Evolutionary conservation across 176 grass and related monocot genomes (phyloP), one percentile per base, ranked within the genome.

Genomic region (Aegilops umbellulata): DNA sequence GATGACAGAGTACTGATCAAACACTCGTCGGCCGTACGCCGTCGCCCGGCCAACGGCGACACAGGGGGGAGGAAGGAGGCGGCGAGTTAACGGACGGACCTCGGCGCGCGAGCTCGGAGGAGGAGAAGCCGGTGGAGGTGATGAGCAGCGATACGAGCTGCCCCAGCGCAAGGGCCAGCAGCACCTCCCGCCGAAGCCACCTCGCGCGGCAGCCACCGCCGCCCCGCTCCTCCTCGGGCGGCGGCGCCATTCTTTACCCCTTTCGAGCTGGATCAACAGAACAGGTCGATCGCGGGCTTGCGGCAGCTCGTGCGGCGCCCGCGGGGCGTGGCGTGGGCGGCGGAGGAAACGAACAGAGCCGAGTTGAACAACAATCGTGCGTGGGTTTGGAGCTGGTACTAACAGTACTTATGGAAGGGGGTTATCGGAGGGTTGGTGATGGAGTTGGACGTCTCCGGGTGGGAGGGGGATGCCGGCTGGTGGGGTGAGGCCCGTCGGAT

Each of bases 91-190:
- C 17, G 25, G 19, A 69, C 77, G 67, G 30, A 95, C 93, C 96
- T 95, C 88, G 81, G 29, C 93, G 77, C 34, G 93, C 89, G 84
- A 98, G 95, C 81, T 95, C 93, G 90, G 95, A 94, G 83, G 95
- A 98, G 47, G 93, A 90, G 89, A 98, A 98, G 36, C 91, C 93
- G 73, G 95, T 98, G 77, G 93, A 93, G 63, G 95, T 98, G 86
- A 98, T 94, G 87, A 98, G 91, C 9, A 98, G 90, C n/a, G 95
- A 98, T 27, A 92, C 91, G 75, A 98, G 89, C 87, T 98, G 95
- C 6, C 95, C 95, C 81, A 98, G 80, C 57, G 87, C 84, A n/a
- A 95, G 81, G 20, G 91, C 95, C 24, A 95, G 79, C 24, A 94
- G 39, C 76, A 90, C 74, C 70, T 84, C 82, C 82, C 64, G 76